phyloP scores from a whole-genome alignment of 768 basidiomycete genomes.

The Hypholoma sublateritium region DNA sequence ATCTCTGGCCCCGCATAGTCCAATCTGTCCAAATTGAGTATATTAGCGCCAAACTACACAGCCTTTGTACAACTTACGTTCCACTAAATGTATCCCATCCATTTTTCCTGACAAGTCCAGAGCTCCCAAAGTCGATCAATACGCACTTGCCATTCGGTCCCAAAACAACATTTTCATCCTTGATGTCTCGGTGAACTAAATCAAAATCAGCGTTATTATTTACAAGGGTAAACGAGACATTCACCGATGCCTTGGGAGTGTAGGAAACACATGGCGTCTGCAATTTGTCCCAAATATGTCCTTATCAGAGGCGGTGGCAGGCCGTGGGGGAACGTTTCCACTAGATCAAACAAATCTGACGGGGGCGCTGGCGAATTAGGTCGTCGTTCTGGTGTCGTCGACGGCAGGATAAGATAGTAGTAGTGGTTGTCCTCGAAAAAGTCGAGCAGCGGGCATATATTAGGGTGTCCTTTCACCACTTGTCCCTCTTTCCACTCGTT shows the following conservation, averaged over 20 bases:
- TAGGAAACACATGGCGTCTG: slow-evolving; percentile 86
- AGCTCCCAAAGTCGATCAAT: slow-evolving; percentile 96
- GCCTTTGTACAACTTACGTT: slow-evolving; percentile 58
- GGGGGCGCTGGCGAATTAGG: slow-evolving; percentile 55
- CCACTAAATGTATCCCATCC: slow-evolving; percentile 94
- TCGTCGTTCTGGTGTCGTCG: slow-evolving; percentile 58
- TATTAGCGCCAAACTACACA: slow-evolving; percentile 6
- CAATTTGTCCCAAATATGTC: slow-evolving; percentile 90
- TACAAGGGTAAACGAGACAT: slow-evolving; percentile 20
- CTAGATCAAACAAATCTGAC: slow-evolving; percentile 92
- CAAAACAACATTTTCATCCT: slow-evolving; percentile 94
- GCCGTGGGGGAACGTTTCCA: slow-evolving; percentile 86
- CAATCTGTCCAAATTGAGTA: slow-evolving; percentile 47
- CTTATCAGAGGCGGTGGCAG: slow-evolving; percentile 73
- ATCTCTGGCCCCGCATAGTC: slow-evolving; percentile 98
- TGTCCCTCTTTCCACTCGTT: slow-evolving; percentile 69
- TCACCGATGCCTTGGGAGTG: slow-evolving; percentile 90
- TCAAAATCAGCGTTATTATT: slow-evolving; percentile 7
- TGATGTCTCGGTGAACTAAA: slow-evolving; percentile 93
- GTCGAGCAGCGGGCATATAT: slow-evolving; percentile 91
- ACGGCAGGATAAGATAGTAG: slow-evolving; percentile 92
- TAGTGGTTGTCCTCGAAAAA: slow-evolving; percentile 97
- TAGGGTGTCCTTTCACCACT: slow-evolving; percentile 86
- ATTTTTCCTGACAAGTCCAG: slow-evolving; percentile 76
- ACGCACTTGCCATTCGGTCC: slow-evolving; percentile 81